Conservation (phyloP, 129 eudicot genomes). For the carrot (Daucus carota) region DH1_v3.0 NC_030385.2:34803001-34803500, state of each 20-base stretch:
- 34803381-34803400: not conserved
- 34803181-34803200: too few species aligned
- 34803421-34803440: not conserved
- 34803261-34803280: not conserved
- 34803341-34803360: not conserved
- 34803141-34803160: not conserved
- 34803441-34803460: not conserved
- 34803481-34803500: not conserved
- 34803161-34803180: not conserved
- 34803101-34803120: not conserved
- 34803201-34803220: not conserved
- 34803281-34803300: not conserved
- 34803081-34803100: not conserved
- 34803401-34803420: not conserved
- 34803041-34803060: not conserved
- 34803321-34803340: not conserved
- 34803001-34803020: conserved; percentile 44
- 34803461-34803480: not conserved
- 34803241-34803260: not conserved
- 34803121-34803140: not conserved
- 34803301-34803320: not conserved
- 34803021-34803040: conserved; percentile 9
- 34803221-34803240: not conserved
- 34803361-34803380: not conserved
- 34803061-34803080: not conserved